A percentile compares a stretch with the other conserved stretches of the same genome.
These are phyloP conservation scores for Kockiozyma suomiensis DNA, from an alignment of 805 yeast genomes.

Conservation along the genomic window DNA sequence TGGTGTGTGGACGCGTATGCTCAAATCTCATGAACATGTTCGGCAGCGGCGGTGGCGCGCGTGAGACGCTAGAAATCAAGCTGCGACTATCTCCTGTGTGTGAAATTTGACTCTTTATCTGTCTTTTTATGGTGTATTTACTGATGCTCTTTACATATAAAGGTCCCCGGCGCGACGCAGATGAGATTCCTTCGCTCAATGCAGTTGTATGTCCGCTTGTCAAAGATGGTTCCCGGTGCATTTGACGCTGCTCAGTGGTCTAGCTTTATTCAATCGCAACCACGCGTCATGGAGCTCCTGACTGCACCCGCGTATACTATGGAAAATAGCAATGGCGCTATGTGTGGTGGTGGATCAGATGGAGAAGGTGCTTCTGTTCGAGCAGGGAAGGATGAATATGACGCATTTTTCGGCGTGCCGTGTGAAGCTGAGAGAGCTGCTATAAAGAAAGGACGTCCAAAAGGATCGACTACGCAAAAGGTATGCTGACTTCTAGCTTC, in stretches of 20 bases:
- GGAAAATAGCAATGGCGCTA: not conserved
- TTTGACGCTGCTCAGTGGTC: slow-evolving; percentile 34
- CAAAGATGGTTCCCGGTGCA: slow-evolving; percentile 25
- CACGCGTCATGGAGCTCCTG: slow-evolving; percentile 19
- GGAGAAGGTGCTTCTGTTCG: not conserved
- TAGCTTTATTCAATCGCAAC: slow-evolving; percentile 26
- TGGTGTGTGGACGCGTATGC: slow-evolving; percentile 37
- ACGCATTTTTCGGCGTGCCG: slow-evolving; percentile 23
- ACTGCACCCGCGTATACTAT: slow-evolving; percentile 23
- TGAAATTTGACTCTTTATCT: not conserved
- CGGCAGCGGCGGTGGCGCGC: slow-evolving; percentile 22
- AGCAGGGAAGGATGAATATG: slow-evolving; percentile 12
- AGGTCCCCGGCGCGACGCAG: slow-evolving; percentile 32
- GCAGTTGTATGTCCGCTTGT: slow-evolving; percentile 30
- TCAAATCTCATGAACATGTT: slow-evolving; percentile 37
- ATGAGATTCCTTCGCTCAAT: slow-evolving; percentile 22
- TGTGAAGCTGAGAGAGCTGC: not conserved
- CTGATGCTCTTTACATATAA: too few species aligned
- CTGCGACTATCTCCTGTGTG: slow-evolving; percentile 38
- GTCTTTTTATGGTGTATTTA: too few species aligned
- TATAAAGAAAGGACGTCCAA: slow-evolving; percentile 11
- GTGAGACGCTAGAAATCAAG: slow-evolving; percentile 40
- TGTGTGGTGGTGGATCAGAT: not conserved
- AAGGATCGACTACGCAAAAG: slow-evolving; percentile 9
- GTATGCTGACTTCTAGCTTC: not conserved